Conservation (phyloP, 768 basidiomycete genomes). For the Amanita polypyramis region DNA sequence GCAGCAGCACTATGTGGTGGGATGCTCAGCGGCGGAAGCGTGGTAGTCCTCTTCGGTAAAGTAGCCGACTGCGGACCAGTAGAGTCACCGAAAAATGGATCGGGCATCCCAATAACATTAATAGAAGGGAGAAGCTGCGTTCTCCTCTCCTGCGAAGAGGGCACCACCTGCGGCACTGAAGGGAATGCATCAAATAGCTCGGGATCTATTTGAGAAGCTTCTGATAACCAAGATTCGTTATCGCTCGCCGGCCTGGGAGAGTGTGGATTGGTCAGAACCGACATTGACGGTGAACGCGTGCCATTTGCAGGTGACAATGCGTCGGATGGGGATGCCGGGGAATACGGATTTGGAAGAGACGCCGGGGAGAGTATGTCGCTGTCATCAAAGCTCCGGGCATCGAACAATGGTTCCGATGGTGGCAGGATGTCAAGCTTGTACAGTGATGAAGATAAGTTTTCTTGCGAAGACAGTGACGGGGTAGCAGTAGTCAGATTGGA, state of each 20-base stretch:
- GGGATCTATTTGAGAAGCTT: conserved; percentile 38
- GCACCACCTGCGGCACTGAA: conserved; percentile 46
- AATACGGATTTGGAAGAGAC: conserved; percentile 12
- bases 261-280: neutral
- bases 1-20: neutral
- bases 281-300: neutral
- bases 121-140: neutral
- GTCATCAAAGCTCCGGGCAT: neutral
- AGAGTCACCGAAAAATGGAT: neutral
- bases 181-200: conserved; percentile 67
- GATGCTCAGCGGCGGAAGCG: neutral
- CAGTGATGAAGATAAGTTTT: neutral
- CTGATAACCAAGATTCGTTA: conserved; percentile 36
- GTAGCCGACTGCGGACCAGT: neutral
- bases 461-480: neutral
- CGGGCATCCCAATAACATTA: neutral
- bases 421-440: neutral
- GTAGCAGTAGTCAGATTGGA: neutral
- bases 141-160: conserved; percentile 11
- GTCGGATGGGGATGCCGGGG: conserved; percentile 8
- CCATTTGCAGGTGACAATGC: neutral
- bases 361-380: conserved; percentile 8
- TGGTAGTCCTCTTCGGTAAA: conserved; percentile 5
- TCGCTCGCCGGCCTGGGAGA: neutral
- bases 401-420: conserved; percentile 2